Evolutionary conservation across 352 stramenopile genomes (phyloP), one percentile per base, ranked within the genome.

Genomic region (Phytopythium delawarense): DNA sequence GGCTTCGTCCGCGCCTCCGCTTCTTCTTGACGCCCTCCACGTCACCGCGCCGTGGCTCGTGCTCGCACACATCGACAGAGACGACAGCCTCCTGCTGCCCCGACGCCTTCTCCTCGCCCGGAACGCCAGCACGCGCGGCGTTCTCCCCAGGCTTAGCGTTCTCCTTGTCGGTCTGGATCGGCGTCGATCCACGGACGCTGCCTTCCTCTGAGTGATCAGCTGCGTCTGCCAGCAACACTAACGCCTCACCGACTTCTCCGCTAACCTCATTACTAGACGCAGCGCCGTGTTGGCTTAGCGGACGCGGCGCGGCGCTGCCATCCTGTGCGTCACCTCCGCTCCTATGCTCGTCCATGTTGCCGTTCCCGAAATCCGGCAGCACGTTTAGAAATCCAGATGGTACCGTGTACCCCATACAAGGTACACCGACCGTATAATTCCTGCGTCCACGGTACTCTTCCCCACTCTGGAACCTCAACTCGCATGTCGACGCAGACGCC

Each of bases 1-100:
- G 20, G 50, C 18, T 21, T 6, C 21, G 60, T 45, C 18, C 30
- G 1, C 50, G 51, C 30, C 34, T 7, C 62, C 53, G 16, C 70
- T 75, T 30, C 71, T 63, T 40, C 66, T 67, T 50, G 49, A 2
- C 50, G 12, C 21, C 12, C 21, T 34, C 18, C 21, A 5, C 46
- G 13, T 16, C 7, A 11, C 23, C 7, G 5, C 6, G 23, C 46
- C 15, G 9, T 21, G 30, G 2, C 6, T 53, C 6, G 20, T 48
- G 12, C 18, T 48, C 42, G 7, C 42, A 20, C 18, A 23, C 18
- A 18, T n/a, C 9, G 8, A n/a, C 13, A 7, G 20, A 18, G 20
- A 11, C 20, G 42, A 13, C 42, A 4, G 21, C 7, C 18, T 20
- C 42, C 34, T 39, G 7, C 11, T 39, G 7, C 20, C 1, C 42